Base-by-base conservation (phyloP, 2,329 filamentous ascomycete species). In the Colletotrichum cuscutae region DNA sequence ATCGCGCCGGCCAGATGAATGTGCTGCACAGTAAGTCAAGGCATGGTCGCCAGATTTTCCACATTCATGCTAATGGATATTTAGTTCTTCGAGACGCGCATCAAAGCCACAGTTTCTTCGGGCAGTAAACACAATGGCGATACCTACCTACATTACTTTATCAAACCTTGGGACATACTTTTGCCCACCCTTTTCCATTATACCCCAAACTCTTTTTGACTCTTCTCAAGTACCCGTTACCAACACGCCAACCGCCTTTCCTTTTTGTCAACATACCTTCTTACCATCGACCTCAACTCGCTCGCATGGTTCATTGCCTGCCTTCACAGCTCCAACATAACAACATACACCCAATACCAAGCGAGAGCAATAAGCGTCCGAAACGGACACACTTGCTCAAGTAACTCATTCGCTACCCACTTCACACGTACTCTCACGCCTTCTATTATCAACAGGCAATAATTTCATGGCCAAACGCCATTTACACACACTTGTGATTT, bases 1-100 rank as follows among this genome's bases (percentile, higher is more conserved):
- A 91, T 79, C 86, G 90, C 67, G 81, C 84, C 30, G 88, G 89
- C 13, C 90, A 92, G 81, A 79, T 84, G 71, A 85, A 85, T 67
- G 83, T 90, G 42, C 79, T 92, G 65, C 82, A 85, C 61, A 84
- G 89, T 90, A 81, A 85, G 88, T 85, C 42, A 49, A 22, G 42
- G 19, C 42, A 19, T n/a, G 3, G 52, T 12, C 9, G 15, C 32
- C 22, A 30, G 12, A 24, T 35, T 65, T 24, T 24, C 70, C 5
- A 42, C 2, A 9, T 6, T 5, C 4, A n/a, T 62, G 70, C 81
- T 83, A 73, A 84, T 76, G 8, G 12, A 5, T n/a, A 24, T 12
- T 11, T 57, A 86, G 85, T 80, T 76, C 84, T 86, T 19, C 81
- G 83, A 79, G 82, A 85, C 63, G 84, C 84, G 22, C 82, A 85